Percentiles rank a stretch among this genome's conserved stretches.
These are phyloP conservation scores for Dalbergia oliveri DNA, from an alignment of 306 rosid species.

Conservation along the genomic window DNA sequence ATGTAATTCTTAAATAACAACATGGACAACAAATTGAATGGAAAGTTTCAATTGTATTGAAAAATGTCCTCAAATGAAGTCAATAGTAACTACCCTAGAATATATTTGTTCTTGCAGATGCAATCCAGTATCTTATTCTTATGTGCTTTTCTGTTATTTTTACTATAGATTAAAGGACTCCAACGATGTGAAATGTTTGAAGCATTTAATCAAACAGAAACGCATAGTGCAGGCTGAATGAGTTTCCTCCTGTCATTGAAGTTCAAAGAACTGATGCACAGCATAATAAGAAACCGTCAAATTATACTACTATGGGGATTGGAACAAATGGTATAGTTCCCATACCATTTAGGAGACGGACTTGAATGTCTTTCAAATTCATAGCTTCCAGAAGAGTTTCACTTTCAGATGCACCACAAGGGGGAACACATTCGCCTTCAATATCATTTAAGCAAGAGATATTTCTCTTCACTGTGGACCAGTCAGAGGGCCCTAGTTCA, in stretches of 20 bases:
- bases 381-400: constrained; percentile 54
- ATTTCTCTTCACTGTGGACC: constrained; percentile 83
- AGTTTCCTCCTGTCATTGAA: constrained; percentile 38
- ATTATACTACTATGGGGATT: neutral
- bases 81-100: neutral
- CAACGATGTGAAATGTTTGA: constrained; percentile 25
- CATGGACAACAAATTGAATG: no score
- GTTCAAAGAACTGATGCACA: constrained; percentile 4
- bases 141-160: neutral
- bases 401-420: constrained; percentile 62
- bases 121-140: constrained; percentile 5
- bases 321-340: constrained; percentile 32
- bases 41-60: neutral
- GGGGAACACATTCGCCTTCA: constrained; percentile 73
- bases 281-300: neutral
- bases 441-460: constrained; percentile 69
- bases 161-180: constrained; percentile 9
- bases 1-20: constrained; percentile 10
- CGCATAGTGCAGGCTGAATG: neutral
- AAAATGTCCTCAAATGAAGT: constrained; percentile 2
- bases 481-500: constrained; percentile 95
- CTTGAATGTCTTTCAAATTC: constrained; percentile 82
- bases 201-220: constrained; percentile 28
- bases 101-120: constrained; percentile 2
- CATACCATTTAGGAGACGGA: constrained; percentile 86